Conservation (phyloP, 2,329 filamentous ascomycete species). For the Fusarium sp. region DNA sequence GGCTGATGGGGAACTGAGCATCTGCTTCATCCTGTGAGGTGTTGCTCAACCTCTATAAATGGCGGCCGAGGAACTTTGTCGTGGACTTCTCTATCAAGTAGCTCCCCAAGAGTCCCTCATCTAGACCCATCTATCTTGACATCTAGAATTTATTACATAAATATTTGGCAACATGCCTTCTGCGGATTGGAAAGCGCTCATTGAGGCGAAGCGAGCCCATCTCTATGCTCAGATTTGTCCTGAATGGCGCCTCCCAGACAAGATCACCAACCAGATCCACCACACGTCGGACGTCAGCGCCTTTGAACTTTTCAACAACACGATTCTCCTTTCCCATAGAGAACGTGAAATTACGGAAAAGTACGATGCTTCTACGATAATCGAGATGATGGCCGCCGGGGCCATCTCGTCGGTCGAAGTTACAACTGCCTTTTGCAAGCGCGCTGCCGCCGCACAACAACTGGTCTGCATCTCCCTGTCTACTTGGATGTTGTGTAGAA, state of each 20-base stretch:
- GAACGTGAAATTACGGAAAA: background rate
- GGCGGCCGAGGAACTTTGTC: background rate
- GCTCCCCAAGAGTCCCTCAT: background rate
- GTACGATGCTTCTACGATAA: background rate
- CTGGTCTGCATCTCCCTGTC: background rate
- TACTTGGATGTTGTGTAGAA: too few species aligned
- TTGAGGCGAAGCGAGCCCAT: background rate
- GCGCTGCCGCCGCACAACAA: background rate
- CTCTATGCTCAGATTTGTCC: background rate
- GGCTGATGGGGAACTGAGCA: background rate
- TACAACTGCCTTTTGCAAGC: background rate
- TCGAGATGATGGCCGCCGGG: background rate
- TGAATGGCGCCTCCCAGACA: background rate
- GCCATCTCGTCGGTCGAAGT: background rate
- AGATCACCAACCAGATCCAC: background rate
- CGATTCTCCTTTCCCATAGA: background rate
- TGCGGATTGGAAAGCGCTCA: background rate
- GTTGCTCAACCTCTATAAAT: background rate
- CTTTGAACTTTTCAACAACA: background rate
- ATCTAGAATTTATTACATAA: too few species aligned
- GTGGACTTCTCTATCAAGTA: background rate
- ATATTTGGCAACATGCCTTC: background rate
- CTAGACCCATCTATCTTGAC: too few species aligned
- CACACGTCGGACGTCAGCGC: background rate
- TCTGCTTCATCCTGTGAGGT: background rate